Evolutionary conservation across 1,139 yeast species (phyloP), one percentile per base, ranked within the genome.

Genomic region (Candida tetrigidarum): DNA sequence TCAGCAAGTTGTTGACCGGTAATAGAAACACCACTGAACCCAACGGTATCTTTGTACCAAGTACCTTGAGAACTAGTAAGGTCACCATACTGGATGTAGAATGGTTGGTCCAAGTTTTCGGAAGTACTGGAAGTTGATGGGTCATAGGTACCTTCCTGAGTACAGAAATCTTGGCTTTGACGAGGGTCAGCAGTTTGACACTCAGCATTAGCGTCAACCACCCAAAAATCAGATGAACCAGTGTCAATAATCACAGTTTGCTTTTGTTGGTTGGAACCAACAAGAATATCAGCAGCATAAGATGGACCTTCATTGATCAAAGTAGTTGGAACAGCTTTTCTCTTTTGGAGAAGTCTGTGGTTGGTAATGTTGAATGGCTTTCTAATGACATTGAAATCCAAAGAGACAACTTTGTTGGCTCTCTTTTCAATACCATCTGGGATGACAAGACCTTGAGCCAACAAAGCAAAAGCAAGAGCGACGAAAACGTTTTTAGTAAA

Each of bases 1-100:
- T 43, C 50, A 18, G 52, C 62, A 45, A 58, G 54, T 42, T 53
- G 50, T 14, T 51, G 51, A 15, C 23, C 23, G 10, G 29, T 39
- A 23, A 50, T 43, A 2, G 40, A 37, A 27, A 45, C 40, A 34
- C 50, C 56, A 18, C 54, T 49, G 2, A 57, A 35, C 14, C 27
- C 37, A 25, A 56, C 22, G 51, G 42, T 41, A 50, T 88, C 80
- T 49, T 69, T 62, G 41, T 81, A 73, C 89, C 88, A 84, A 46
- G 71, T 63, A 46, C 80, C 74, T 61, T 79, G 76, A 41, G 86
- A 66, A 36, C 44, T 36, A 22, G 50, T 37, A 2, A 44, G 38
- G 42, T 52, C 55, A 16, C 41, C 53, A 26, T 51, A 51, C 22
- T 38, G 35, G 35, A 51, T 50, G 5, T 20, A 7, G 38, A 51